Conservation (phyloP, 225 moss, liverwort and hornwort species). For the Sphagnum contortum region DNA sequence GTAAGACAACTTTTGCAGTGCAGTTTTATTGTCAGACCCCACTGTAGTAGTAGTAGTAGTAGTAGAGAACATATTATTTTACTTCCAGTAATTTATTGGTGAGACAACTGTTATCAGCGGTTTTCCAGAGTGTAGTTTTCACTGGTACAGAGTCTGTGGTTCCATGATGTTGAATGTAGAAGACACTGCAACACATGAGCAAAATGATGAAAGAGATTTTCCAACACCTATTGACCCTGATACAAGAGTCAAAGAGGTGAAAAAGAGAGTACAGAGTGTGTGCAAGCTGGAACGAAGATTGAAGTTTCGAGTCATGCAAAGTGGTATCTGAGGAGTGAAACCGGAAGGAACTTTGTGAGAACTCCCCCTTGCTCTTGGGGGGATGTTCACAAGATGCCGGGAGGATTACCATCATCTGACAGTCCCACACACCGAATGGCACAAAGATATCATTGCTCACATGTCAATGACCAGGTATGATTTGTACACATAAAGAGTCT, state of each 20-base stretch:
- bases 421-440: too few species aligned
- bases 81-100: background rate
- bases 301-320: conserved; percentile 34
- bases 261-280: conserved; percentile 32
- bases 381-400: too few species aligned
- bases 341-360: too few species aligned
- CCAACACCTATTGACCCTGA: conserved; percentile 11
- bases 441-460: too few species aligned
- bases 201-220: conserved; percentile 9
- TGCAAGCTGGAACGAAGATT: conserved; percentile 40
- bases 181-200: conserved; percentile 4
- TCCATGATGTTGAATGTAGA: conserved; percentile 9
- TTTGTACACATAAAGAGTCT: too few species aligned
- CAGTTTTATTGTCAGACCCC: background rate
- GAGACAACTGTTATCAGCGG: background rate
- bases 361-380: too few species aligned
- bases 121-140: too few species aligned
- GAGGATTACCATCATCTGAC: too few species aligned
- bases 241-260: conserved; percentile 13
- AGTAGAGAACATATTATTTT: background rate
- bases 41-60: background rate
- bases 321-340: too few species aligned
- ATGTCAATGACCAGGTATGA: too few species aligned
- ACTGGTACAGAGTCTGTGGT: too few species aligned
- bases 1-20: too few species aligned